Conservation (phyloP, 208 protist genomes). For the Leishmania tropica region DNA sequence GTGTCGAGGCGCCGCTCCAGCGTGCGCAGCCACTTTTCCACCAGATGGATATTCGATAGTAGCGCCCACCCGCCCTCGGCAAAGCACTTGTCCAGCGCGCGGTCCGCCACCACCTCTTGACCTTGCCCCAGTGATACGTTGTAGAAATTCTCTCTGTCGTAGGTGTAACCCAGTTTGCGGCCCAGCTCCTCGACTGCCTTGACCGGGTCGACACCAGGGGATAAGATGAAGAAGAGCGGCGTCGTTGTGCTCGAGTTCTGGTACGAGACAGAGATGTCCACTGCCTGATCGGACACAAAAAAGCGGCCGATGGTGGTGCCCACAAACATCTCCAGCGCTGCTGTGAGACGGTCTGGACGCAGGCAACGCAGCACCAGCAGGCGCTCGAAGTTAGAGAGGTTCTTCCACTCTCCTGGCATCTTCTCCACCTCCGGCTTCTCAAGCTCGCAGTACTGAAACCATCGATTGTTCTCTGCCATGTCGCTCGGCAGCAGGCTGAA, state of each 20-base stretch:
- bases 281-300: slow-evolving; percentile 95
- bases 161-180: slow-evolving; percentile 94
- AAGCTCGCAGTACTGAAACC: slow-evolving; percentile 91
- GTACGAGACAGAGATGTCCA: slow-evolving; percentile 95
- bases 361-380: slow-evolving; percentile 97
- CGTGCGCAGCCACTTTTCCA: slow-evolving; percentile 95
- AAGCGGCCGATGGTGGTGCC: slow-evolving; percentile 91
- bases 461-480: slow-evolving; percentile 93
- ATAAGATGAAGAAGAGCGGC: slow-evolving; percentile 99
- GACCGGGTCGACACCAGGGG: slow-evolving; percentile 98
- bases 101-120: slow-evolving; percentile 97
- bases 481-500: slow-evolving; percentile 89
- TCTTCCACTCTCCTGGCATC: slow-evolving; percentile 95
- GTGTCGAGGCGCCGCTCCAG: slow-evolving; percentile 97
- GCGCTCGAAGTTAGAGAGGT: slow-evolving; percentile 95
- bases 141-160: slow-evolving; percentile 95
- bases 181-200: slow-evolving; percentile 95
- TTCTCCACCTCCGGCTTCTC: slow-evolving; percentile 93
- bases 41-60: slow-evolving; percentile 99
- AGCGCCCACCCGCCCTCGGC: slow-evolving; percentile 96
- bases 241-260: slow-evolving; percentile 94
- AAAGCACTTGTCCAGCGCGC: slow-evolving; percentile 94
- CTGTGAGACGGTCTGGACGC: slow-evolving; percentile 96
- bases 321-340: slow-evolving; percentile 95
- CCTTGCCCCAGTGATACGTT: slow-evolving; percentile 99